Percentiles rank a stretch among this genome's conserved stretches.
Conservation (phyloP, 805 yeast genomes). For the Yarrowia sp. region DNA sequence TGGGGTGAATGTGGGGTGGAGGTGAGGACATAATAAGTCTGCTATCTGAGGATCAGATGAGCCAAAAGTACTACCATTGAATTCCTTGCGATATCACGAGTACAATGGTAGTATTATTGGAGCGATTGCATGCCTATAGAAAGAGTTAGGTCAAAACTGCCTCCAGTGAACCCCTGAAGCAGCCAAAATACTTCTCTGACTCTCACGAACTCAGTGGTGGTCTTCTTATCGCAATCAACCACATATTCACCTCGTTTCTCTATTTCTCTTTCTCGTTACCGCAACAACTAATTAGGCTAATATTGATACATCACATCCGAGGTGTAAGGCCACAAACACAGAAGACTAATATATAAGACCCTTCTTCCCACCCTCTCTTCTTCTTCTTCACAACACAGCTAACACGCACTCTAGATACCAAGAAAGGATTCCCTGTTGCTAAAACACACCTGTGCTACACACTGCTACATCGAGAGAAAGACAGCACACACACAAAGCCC, state of each 20-base stretch:
- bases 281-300: conserved; percentile 5
- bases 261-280: background rate
- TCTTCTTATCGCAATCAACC: background rate
- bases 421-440: conserved; percentile 32
- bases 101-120: background rate
- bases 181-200: too few species aligned
- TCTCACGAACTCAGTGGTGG: too few species aligned
- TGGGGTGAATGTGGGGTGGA: too few species aligned
- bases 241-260: background rate
- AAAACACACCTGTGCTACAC: background rate
- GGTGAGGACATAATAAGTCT: too few species aligned
- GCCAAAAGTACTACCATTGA: background rate
- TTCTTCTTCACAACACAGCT: conserved; percentile 12
- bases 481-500: background rate
- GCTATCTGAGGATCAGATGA: background rate
- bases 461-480: conserved; percentile 20
- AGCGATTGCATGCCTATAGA: background rate
- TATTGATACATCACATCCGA: background rate
- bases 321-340: conserved; percentile 9
- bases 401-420: conserved; percentile 35
- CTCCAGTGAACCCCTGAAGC: background rate
- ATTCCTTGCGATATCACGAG: background rate
- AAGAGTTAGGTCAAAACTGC: background rate
- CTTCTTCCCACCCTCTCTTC: background rate
- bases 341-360: background rate